A percentile compares a stretch with the other conserved stretches of the same genome.
Conservation (phyloP, 768 basidiomycete species). For the Tubosaeta brunneosetosa region DNA sequence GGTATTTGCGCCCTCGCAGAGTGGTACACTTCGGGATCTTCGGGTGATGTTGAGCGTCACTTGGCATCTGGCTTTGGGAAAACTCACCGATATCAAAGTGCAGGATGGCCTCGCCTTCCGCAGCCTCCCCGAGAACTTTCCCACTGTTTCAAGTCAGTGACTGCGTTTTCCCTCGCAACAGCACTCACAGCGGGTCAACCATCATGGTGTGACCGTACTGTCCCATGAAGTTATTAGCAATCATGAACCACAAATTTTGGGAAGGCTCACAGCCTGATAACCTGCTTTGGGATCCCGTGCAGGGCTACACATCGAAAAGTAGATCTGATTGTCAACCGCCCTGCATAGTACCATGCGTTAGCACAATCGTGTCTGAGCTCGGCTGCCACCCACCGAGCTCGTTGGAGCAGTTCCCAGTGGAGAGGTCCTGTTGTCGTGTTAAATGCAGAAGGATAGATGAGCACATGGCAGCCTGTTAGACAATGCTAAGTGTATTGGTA, state of each 20-base stretch:
- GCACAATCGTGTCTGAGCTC: background rate
- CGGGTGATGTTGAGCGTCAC: slow-evolving; percentile 21
- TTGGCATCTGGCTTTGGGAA: background rate
- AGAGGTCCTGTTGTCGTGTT: slow-evolving; percentile 93
- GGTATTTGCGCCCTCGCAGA: slow-evolving; percentile 81
- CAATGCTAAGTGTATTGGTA: background rate
- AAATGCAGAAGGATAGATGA: slow-evolving; percentile 94
- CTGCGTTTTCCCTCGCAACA: background rate
- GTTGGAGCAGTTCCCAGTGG: slow-evolving; percentile 92
- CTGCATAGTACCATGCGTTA: slow-evolving; percentile 37
- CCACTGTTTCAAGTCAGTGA: slow-evolving; percentile 49
- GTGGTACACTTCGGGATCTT: slow-evolving; percentile 58
- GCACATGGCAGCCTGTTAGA: slow-evolving; percentile 68
- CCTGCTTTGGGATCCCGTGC: slow-evolving; percentile 76
- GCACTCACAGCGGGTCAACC: slow-evolving; percentile 79
- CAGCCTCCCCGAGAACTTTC: slow-evolving; percentile 65
- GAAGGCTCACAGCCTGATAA: slow-evolving; percentile 76
- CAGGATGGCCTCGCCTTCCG: slow-evolving; percentile 73
- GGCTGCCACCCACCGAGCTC: slow-evolving; percentile 54
- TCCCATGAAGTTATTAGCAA: background rate
- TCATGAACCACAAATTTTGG: background rate
- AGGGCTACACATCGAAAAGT: slow-evolving; percentile 92
- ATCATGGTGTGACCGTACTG: slow-evolving; percentile 91
- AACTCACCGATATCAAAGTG: slow-evolving; percentile 77
- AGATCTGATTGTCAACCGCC: slow-evolving; percentile 97